Evolutionary conservation across 164 flowering plant genomes (phyloP), one percentile per base, ranked within the genome.

Genomic region (Aristolochia fimbriata): DNA sequence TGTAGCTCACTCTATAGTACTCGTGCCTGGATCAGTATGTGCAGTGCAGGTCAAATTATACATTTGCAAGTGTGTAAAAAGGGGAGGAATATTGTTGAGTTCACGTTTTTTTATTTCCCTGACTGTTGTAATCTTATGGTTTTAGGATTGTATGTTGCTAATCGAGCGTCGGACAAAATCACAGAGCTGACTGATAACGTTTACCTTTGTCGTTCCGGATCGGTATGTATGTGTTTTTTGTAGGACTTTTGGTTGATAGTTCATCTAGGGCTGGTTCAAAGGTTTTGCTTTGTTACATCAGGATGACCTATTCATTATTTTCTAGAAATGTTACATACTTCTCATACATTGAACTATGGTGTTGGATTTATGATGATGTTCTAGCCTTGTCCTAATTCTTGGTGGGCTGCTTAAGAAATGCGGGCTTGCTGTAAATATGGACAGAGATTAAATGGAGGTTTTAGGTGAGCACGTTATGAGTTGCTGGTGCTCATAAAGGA

Each of bases 141-240:
- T 21, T 45, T 60, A 89, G 96, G 96, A 1, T 65, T 83, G 75
- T 89, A 89, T 65, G 91, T 89, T 55, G 97, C 97, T 11, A 89
- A 89, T 63, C 78, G 97, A 21, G 97, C 97, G 0, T 87, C 94
- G 6, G 97, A 89, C 68, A 89, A 89, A 62, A 89, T 89, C 72
- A 89, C 94, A 2, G 77, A 89, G 85, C 80, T 89, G 54, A 87
- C 97, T 4, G 97, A 89, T 57, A 89, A 89, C 70, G 89, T 89
- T 62, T 89, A 87, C 49, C 23, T 87, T 13, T 89, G 97, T 62
- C 94, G 97, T 55, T 89, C 97, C 49, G 97, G 97, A 74, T 89
- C 97, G 76, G 97, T 89, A 81, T 25, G 19, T 49, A 17, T 8
- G 20, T 49, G 52, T 49, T 20, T 49, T 15, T 49, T 49, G 14